Evolutionary conservation across 176 grass and related monocot genomes (phyloP), one percentile per base, ranked within the genome.

Genomic region (Panicum miliaceum): DNA sequence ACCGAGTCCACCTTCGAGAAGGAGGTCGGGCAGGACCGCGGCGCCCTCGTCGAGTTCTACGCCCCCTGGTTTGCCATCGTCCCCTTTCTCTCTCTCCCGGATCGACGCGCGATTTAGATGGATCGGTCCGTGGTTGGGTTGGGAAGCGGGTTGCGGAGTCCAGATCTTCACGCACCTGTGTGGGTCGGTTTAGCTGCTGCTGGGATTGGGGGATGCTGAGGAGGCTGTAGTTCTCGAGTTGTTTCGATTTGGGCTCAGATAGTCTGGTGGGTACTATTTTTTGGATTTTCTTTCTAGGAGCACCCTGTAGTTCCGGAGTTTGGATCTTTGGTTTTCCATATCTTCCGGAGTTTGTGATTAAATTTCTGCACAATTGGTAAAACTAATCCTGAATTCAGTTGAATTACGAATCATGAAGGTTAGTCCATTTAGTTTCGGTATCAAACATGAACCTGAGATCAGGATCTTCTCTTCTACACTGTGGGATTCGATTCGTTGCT

Each of bases 11-110:
- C 84, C 81, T 96, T 96, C 59, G 86, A 96, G 84, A 79, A 89
- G 84, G 94, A 93, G 86, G 91, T 96, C 72, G 94, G 91, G 7
- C 80, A 96, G 59, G 94, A 96, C 74, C 88, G 91, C 54, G 90
- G 69, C 81, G 91, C 85, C 72, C 88, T 96, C 54, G 82, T 92
- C 67, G 94, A 91, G 76, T 96, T 96, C 77, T 92, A 89, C 71
- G 87, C 94, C 6, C 91, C 90, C 35, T 96, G 94, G 94, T 92
- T 89, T 36, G 77, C 12, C 23, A n/a, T 41, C 57, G 25, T 13
- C 77, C 4, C 32, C 29, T 26, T 32, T 10, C 41, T 74, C 5
- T 26, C 32, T 84, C 34, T 19, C 16, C 16, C 7, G n/a, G 60
- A 36, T 56, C 26, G n/a, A 12, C 52, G 9, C 2, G 19, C 43